Evolutionary conservation across 2,329 filamentous ascomycete species (phyloP), one percentile per base, ranked within the genome.

Genomic region (Daldinia sp.): DNA sequence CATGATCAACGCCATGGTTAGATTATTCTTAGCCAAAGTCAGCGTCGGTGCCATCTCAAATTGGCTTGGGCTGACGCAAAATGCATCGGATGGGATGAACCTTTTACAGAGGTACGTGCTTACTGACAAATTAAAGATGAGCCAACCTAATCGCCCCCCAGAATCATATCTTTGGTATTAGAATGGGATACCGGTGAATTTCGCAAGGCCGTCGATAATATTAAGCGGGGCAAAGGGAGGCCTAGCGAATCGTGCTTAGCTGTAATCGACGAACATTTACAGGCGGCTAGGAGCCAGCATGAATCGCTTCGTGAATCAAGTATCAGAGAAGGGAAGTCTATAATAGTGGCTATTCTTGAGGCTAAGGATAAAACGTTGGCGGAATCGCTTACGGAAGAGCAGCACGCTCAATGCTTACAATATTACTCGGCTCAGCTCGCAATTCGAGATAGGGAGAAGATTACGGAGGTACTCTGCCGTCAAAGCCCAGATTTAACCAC

Each of bases 51-150:
- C 87, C 6, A 77, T 94, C 51, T 92, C 91, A 3, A 94, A 93
- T 73, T 94, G 90, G 89, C 83, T 94, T 9, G 91, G 92, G 0
- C 74, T 92, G 35, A 93, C 89, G 0, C 84, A 85, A 47, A 87
- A 86, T 47, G 85, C 88, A 0, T 87, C 92, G 64, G 90, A 93
- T 68, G 91, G 91, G 47, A 92, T 92, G 90, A 95, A 94, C 72
- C 75, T 94, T 7, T 75, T 95, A 67, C 91, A 94, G 75, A 79
- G 79, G 80, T 82, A 68, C 51, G 69, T 52, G 13, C 3, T 2
- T 23, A 8, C 11, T 15, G 7, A 13, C 27, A 9, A 1, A 34
- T 19, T 7, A 23, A 15, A 1, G 15, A 27, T 3, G 3, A 19
- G 1, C 10, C 15, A 37, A 49, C 7, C 48, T 72, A 63, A 70